Evolutionary conservation across 306 rosid species (phyloP).

Genomic region (Rosa rugosa): DNA sequence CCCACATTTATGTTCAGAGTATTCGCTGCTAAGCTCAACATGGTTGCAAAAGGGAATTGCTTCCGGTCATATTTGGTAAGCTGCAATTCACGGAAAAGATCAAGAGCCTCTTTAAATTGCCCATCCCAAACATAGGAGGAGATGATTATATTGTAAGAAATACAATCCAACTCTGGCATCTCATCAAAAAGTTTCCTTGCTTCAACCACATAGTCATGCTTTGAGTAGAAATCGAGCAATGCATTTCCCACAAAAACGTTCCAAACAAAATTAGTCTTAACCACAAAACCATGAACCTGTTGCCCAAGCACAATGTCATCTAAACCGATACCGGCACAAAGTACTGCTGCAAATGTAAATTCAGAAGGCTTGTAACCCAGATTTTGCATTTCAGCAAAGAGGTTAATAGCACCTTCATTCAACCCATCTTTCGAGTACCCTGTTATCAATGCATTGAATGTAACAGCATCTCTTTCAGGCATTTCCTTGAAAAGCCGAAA

Average conservation of each 20-base stretch:
- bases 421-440: slow-evolving; percentile 69
- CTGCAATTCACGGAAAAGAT: slow-evolving; percentile 57
- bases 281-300: slow-evolving; percentile 63
- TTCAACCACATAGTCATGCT: slow-evolving; percentile 53
- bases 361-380: slow-evolving; percentile 61
- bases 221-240: slow-evolving; percentile 84
- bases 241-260: slow-evolving; percentile 88
- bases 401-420: slow-evolving; percentile 54
- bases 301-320: slow-evolving; percentile 57
- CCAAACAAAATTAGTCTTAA: slow-evolving; percentile 65
- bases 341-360: slow-evolving; percentile 77
- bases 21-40: slow-evolving; percentile 79
- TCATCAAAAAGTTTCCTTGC: slow-evolving; percentile 59
- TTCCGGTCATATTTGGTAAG: slow-evolving; percentile 56
- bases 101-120: slow-evolving; percentile 44
- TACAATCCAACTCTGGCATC: slow-evolving; percentile 83
- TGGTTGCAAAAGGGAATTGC: slow-evolving; percentile 71
- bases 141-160: slow-evolving; percentile 74
- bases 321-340: slow-evolving; percentile 61
- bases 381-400: slow-evolving; percentile 65
- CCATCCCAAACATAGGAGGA: slow-evolving; percentile 63
- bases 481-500: slow-evolving; percentile 49
- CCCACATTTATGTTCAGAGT: slow-evolving; percentile 63
- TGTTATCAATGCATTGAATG: slow-evolving; percentile 75
- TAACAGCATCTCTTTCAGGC: slow-evolving; percentile 60